These are phyloP conservation scores for Huiozyma naganishii DNA, from an alignment of 805 yeast genomes.

Conservation along the genomic window DNA sequence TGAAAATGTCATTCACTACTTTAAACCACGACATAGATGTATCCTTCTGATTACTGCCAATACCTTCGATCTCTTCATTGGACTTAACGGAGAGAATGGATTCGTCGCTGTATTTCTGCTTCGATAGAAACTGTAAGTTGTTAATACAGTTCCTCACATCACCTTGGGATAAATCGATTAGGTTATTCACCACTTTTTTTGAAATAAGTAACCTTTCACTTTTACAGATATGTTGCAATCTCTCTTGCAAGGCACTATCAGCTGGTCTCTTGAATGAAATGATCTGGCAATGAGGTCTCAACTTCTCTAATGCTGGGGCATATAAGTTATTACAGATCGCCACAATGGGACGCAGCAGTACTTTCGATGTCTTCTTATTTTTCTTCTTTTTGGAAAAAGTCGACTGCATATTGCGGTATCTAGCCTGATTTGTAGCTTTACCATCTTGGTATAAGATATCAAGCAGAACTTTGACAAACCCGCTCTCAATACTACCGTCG, in stretches of 20 bases:
- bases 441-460: conserved; percentile 52
- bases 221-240: conserved; percentile 41
- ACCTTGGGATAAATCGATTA: conserved; percentile 62
- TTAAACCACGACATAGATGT: conserved; percentile 54
- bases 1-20: conserved; percentile 52
- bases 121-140: conserved; percentile 53
- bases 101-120: conserved; percentile 5
- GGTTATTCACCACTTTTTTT: conserved; percentile 45
- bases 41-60: conserved; percentile 39
- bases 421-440: conserved; percentile 34
- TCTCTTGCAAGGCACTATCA: conserved; percentile 34
- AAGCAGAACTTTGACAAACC: conserved; percentile 45
- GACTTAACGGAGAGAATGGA: not conserved
- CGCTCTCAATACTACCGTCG: conserved; percentile 65
- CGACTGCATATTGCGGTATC: conserved; percentile 7
- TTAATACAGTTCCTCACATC: conserved; percentile 84
- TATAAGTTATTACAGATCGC: conserved; percentile 87
- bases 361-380: conserved; percentile 29
- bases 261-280: conserved; percentile 54
- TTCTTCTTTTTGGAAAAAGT: conserved; percentile 9
- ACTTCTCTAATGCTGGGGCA: conserved; percentile 59
- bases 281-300: conserved; percentile 65
- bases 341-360: conserved; percentile 73
- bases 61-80: conserved; percentile 1
- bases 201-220: conserved; percentile 42